Evolutionary conservation across 164 flowering plant species (phyloP), one percentile per base, ranked within the genome.

Genomic region (Tinospora cordifolia): DNA sequence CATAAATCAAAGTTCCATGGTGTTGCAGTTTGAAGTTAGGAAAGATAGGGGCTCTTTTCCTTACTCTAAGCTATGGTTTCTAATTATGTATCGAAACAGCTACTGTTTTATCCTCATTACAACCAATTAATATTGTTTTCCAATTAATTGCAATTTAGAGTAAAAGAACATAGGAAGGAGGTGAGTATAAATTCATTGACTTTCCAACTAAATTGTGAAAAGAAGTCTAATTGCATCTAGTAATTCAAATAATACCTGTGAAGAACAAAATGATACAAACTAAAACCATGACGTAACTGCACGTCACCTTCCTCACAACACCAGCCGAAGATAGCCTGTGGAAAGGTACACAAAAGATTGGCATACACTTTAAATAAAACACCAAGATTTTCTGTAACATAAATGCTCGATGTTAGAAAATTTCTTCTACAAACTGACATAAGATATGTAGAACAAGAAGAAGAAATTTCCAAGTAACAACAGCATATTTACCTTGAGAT

Each of bases 221-320:
- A 51, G 59, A 51, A 51, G 59, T 51, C 22, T 2, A 51, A 41
- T 8, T 41, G 46, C 46, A 41, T 41, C 46, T 41, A 11, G 59
- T 3, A 51, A 51, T 57, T 34, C 38, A 68, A 54, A 57, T 68
- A 38, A 68, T 51, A 68, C 70, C 63, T 51, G 63, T 68, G 38
- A 68, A 38, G 26, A 68, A 68, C 41, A 68, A 68, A 39, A 40
- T 68, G 30, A 68, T 49, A 38, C 57, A 54, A 57, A 68, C 40
- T 34, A 54, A 30, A 68, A 68, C 38, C 3, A 54, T 21, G 46
- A 38, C 54, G 19, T 38, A 68, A 51, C 44, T 68, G 58, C 24
- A 41, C 2, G 54, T 36, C 12, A 15, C 26, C 63, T 68, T 34
- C 57, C 30, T 54, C 4, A 26, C 12, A 34, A 54, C 63, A 49